A percentile compares a stretch with the other conserved stretches of the same genome.
These are phyloP conservation scores for Linum trigynum DNA, from an alignment of 345 rosid genomes.

Conservation along the genomic window DNA sequence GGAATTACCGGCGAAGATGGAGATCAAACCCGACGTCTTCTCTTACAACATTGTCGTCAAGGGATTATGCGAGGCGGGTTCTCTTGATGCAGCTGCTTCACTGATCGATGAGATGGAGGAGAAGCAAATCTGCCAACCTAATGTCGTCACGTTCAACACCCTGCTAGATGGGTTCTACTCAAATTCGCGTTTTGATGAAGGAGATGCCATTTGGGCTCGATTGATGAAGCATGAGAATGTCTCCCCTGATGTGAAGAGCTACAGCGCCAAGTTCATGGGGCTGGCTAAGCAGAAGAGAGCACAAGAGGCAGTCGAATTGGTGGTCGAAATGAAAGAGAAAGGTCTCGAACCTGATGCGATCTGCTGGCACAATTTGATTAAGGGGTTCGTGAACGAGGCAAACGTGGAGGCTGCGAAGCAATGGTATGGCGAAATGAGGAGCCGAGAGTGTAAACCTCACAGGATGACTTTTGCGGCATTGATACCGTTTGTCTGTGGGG, in stretches of 20 bases:
- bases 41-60: not conserved
- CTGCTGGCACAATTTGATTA: slow-evolving; percentile 48
- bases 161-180: slow-evolving; percentile 37
- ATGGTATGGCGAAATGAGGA: slow-evolving; percentile 42
- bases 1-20: slow-evolving; percentile 39
- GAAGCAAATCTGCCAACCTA: slow-evolving; percentile 34
- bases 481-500: slow-evolving; percentile 36
- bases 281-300: slow-evolving; percentile 31
- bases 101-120: slow-evolving; percentile 52
- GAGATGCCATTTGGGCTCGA: slow-evolving; percentile 48
- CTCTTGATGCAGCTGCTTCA: slow-evolving; percentile 30
- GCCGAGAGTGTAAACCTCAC: slow-evolving; percentile 25
- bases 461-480: slow-evolving; percentile 32
- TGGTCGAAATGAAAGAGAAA: slow-evolving; percentile 36
- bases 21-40: slow-evolving; percentile 32
- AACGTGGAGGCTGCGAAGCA: slow-evolving; percentile 38
- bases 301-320: slow-evolving; percentile 33
- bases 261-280: slow-evolving; percentile 48
- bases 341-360: slow-evolving; percentile 38
- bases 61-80: slow-evolving; percentile 18
- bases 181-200: slow-evolving; percentile 38
- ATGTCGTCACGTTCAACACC: slow-evolving; percentile 46
- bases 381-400: slow-evolving; percentile 33
- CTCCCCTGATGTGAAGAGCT: slow-evolving; percentile 40
- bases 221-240: slow-evolving; percentile 36